Base-by-base conservation (phyloP, 495 filamentous ascomycete genomes). In the Darksidea phi region DNA sequence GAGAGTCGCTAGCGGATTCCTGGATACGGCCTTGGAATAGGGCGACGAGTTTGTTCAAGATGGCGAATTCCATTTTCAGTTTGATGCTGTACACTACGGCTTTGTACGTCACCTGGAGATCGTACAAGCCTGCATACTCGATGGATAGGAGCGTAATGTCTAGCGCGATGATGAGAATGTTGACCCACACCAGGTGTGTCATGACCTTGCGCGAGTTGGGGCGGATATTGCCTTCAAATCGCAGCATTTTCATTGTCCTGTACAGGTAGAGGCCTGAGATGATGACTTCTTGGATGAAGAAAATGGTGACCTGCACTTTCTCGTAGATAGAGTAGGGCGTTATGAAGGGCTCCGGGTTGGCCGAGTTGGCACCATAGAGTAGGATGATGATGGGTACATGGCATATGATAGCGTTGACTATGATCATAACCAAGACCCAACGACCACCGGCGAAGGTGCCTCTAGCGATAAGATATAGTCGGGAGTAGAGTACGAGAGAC, bases 11-110 rank as follows among this genome's bases (percentile, higher is more conserved):
- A 7, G 38, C 36, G 13, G 12, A 25, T 28, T 64, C 61, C 0
- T 57, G 46, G 46, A 64, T 52, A 17, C 49, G 50, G 24, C 48
- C 41, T 48, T 64, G 55, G 55, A 55, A 54, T 1, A 61, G 26
- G 43, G 58, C 63, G 12, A 63, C 46, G 2, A 70, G 60, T 25
- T 53, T 46, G 56, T 77, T 77, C 34, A 77, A 57, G 42, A 76
- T 72, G 24, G 71, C 25, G 54, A 75, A 75, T 64, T 77, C 75
- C 38, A 77, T 68, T 55, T 73, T 68, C 26, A 77, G 45, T 48
- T 77, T 77, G 37, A 76, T 51, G 18, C 63, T 56, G 54, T 76
- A 76, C 37, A 73, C 67, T 42, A 71, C 70, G 3, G 70, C 63
- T 28, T 76, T 73, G 21, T 74, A 66, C 10, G 62, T 66, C 4